A percentile compares a stretch with the other conserved stretches of the same genome.
These are phyloP conservation scores for Hypocrella siamensis DNA, from an alignment of 2,329 filamentous ascomycete genomes.

Conservation along the genomic window DNA sequence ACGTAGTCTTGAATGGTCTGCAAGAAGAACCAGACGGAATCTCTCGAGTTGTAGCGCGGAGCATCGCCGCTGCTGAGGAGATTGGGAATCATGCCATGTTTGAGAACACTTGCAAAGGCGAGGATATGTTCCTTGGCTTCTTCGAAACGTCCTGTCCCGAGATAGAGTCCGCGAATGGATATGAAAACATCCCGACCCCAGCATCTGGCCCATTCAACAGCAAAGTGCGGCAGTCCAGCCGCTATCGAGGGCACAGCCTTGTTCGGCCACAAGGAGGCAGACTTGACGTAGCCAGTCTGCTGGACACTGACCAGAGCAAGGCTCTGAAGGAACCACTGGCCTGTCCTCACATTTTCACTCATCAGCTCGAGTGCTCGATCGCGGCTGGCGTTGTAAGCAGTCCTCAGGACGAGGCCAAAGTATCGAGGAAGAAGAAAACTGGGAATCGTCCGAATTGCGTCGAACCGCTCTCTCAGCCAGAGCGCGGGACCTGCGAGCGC, in stretches of 20 bases:
- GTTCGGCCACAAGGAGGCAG: slow-evolving; percentile 76
- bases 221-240: slow-evolving; percentile 86
- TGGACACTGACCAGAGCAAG: slow-evolving; percentile 86
- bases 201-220: slow-evolving; percentile 84
- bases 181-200: slow-evolving; percentile 98
- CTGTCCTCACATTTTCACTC: slow-evolving; percentile 58
- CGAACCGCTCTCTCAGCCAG: slow-evolving; percentile 76
- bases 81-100: slow-evolving; percentile 98
- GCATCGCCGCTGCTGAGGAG: slow-evolving; percentile 71
- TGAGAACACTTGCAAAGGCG: slow-evolving; percentile 88
- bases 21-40: slow-evolving; percentile 96
- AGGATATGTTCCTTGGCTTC: slow-evolving; percentile 90
- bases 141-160: slow-evolving; percentile 74
- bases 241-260: slow-evolving; percentile 77
- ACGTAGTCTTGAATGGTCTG: slow-evolving; percentile 93
- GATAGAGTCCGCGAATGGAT: slow-evolving; percentile 76
- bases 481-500: slow-evolving; percentile 48
- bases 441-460: slow-evolving; percentile 71
- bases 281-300: slow-evolving; percentile 76
- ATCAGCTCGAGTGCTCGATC: slow-evolving; percentile 67
- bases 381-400: slow-evolving; percentile 72
- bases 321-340: slow-evolving; percentile 79
- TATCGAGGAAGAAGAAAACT: slow-evolving; percentile 85
- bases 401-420: slow-evolving; percentile 78
- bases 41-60: slow-evolving; percentile 87